These are phyloP conservation scores for Neostapfia colusana DNA, from an alignment of 176 grass and related monocot genomes.

Conservation along the genomic window DNA sequence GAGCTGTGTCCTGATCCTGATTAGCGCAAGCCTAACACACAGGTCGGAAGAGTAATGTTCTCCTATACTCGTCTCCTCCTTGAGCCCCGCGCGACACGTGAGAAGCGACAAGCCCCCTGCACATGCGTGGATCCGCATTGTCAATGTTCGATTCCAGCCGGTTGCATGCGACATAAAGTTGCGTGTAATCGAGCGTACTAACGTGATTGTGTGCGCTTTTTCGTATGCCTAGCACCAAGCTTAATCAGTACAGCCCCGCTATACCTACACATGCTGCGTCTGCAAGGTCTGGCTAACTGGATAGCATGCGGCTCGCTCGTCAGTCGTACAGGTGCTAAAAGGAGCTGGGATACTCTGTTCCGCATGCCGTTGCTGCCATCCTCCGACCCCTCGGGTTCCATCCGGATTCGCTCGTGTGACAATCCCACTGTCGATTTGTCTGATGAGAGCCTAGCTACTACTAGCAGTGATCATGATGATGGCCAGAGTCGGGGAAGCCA, in stretches of 20 bases:
- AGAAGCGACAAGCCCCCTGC: not conserved
- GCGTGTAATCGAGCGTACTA: not conserved
- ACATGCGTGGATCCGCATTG: constrained; percentile 28
- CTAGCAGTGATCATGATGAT: not conserved
- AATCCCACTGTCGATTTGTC: too few relatives aligned
- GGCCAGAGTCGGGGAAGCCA: not conserved
- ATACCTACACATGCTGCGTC: not conserved
- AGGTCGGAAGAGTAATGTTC: not conserved
- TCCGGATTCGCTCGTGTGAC: too few relatives aligned
- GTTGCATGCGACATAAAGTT: not conserved
- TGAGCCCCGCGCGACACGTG: constrained; percentile 35
- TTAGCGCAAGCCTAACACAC: not conserved
- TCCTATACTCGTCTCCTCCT: not conserved
- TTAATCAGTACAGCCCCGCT: not conserved
- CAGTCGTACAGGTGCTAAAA: too few relatives aligned
- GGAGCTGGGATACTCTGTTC: too few relatives aligned
- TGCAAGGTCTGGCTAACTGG: too few relatives aligned
- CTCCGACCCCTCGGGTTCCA: too few relatives aligned
- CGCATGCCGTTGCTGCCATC: too few relatives aligned
- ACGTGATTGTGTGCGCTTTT: not conserved
- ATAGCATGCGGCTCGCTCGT: too few relatives aligned
- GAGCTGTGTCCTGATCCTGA: not conserved
- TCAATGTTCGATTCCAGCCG: constrained; percentile 7
- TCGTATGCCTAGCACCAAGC: not conserved
- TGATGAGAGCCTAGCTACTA: too few relatives aligned